These are phyloP conservation scores for Novymonas esmeraldas DNA, from an alignment of 208 protist genomes.

Conservation along the genomic window DNA sequence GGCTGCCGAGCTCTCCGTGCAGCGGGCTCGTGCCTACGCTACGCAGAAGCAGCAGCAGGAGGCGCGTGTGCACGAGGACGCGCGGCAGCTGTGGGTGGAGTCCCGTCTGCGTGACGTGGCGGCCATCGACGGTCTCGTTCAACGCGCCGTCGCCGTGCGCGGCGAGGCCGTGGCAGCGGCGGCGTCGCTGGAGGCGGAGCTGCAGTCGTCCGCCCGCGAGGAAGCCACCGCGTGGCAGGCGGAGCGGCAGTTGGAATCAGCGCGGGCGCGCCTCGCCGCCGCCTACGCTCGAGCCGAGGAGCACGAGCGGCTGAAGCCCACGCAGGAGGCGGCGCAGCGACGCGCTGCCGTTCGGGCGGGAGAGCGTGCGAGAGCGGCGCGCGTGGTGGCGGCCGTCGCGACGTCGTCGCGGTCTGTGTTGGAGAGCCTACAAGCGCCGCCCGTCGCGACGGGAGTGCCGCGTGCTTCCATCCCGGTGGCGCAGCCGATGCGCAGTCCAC, in stretches of 20 bases:
- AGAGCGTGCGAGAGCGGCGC: constrained; percentile 28
- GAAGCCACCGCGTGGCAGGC: constrained; percentile 65
- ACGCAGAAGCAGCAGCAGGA: constrained; percentile 50
- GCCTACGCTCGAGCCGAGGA: constrained; percentile 33
- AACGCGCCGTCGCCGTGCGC: constrained; percentile 22
- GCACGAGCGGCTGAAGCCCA: constrained; percentile 15
- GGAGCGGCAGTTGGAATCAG: constrained; percentile 50
- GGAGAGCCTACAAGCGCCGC: constrained; percentile 16
- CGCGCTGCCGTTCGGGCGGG: constrained; percentile 23
- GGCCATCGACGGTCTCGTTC: constrained; percentile 35
- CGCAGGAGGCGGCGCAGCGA: constrained; percentile 25
- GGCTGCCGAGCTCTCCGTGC: constrained; percentile 41
- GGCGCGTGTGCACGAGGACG: constrained; percentile 28
- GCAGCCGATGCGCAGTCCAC: background rate
- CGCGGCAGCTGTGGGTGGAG: constrained; percentile 40
- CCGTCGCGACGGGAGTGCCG: constrained; percentile 1
- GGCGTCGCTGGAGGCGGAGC: constrained; percentile 11
- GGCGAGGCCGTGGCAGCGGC: constrained; percentile 27
- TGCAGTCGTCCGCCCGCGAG: constrained; percentile 31
- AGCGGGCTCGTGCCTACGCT: constrained; percentile 51
- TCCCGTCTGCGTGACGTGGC: constrained; percentile 29
- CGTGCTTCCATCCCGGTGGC: constrained; percentile 14
- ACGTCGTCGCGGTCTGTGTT: constrained; percentile 5
- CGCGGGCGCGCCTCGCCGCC: constrained; percentile 53
- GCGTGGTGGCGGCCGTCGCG: constrained; percentile 23